Evolutionary conservation across 192 early-diverging fungal species (phyloP).

Genomic region (Umbelopsis sp.): DNA sequence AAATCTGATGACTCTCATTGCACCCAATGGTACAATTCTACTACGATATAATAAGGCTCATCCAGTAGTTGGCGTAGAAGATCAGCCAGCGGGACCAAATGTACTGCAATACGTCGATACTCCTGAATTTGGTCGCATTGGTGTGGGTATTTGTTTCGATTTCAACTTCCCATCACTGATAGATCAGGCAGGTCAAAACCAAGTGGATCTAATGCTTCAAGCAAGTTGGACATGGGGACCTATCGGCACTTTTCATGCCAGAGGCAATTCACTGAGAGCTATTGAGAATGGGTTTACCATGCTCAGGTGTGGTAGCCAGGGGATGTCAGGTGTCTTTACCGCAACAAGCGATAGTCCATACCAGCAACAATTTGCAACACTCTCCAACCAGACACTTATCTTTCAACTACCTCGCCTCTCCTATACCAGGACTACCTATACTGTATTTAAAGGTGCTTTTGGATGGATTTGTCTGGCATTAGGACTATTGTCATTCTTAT

Average conservation of each 20-base stretch:
- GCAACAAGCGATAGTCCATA: constrained; percentile 11
- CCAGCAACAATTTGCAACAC: constrained; percentile 4
- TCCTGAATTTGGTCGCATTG: constrained; percentile 39
- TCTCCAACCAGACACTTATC: constrained; percentile 1
- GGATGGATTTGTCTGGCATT: constrained; percentile 7
- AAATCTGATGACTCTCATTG: constrained; percentile 45
- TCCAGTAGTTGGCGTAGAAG: constrained; percentile 46
- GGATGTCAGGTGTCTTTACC: constrained; percentile 39
- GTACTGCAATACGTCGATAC: constrained; percentile 33
- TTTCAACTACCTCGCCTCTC: not conserved
- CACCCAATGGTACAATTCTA: constrained; percentile 26
- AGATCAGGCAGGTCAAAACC: constrained; percentile 39
- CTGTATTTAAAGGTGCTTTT: not conserved
- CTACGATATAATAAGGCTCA: constrained; percentile 48
- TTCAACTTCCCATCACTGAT: constrained; percentile 48
- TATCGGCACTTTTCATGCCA: constrained; percentile 40
- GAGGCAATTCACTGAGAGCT: constrained; percentile 40
- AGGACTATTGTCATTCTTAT: not conserved
- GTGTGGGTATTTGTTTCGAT: constrained; percentile 50
- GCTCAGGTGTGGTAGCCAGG: constrained; percentile 45
- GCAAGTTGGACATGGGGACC: constrained; percentile 53
- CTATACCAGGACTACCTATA: not conserved
- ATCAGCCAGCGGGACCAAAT: constrained; percentile 34
- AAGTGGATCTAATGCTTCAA: constrained; percentile 49
- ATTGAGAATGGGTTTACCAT: constrained; percentile 48